Evolutionary conservation across 2,329 filamentous ascomycete species (phyloP).

Genomic region (Truncatella angustata): DNA sequence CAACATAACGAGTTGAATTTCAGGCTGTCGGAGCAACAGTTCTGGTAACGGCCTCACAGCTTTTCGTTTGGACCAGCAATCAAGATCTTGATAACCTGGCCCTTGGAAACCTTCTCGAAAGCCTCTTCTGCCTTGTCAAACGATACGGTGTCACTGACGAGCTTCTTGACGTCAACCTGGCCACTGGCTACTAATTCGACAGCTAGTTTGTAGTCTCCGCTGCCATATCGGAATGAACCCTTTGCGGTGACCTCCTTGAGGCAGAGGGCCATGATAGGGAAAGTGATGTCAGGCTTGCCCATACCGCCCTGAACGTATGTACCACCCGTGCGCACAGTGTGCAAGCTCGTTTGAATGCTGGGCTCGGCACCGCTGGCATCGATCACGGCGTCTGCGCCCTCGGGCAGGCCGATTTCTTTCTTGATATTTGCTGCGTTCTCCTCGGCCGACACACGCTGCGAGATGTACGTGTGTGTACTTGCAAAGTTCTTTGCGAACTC

Average conservation of each 20-base stretch:
- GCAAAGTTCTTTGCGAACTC: conserved; percentile 74
- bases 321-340: conserved; percentile 68
- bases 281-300: conserved; percentile 82
- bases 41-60: conserved; percentile 17
- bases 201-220: conserved; percentile 83
- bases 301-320: conserved; percentile 86
- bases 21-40: background rate
- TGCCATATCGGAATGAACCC: conserved; percentile 86
- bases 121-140: conserved; percentile 84
- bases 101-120: conserved; percentile 81
- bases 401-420: conserved; percentile 59
- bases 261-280: conserved; percentile 89
- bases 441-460: conserved; percentile 59
- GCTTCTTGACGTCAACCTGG: conserved; percentile 75
- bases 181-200: conserved; percentile 73
- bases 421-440: conserved; percentile 73
- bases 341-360: conserved; percentile 72
- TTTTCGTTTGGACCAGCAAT: conserved; percentile 67
- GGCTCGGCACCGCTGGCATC: conserved; percentile 79
- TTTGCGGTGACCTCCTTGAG: conserved; percentile 84
- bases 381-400: conserved; percentile 74
- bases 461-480: conserved; percentile 69
- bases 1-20: background rate
- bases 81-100: conserved; percentile 71
- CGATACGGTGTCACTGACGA: conserved; percentile 74